A percentile compares a stretch with the other conserved stretches of the same genome.
Evolutionary conservation across 331 rosid genomes (phyloP).

Genomic region (Spiraea crenata): DNA sequence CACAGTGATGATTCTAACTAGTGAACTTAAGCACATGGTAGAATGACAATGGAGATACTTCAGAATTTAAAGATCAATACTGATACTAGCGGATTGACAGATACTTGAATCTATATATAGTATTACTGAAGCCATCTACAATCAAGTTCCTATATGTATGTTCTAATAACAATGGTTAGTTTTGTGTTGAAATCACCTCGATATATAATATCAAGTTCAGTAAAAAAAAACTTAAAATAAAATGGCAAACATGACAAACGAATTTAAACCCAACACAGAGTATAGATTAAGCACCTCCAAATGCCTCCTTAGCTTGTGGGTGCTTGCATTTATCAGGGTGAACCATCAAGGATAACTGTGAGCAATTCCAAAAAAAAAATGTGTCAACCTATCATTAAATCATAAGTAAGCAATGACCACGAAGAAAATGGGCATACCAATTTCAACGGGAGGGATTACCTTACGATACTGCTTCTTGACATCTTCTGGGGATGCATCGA

Average conservation of each 20-base stretch:
- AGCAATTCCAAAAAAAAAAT: conserved; percentile 14
- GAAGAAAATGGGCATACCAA: background rate
- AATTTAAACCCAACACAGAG: background rate
- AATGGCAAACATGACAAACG: background rate
- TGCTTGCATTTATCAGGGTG: conserved; percentile 99
- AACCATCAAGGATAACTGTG: conserved; percentile 86
- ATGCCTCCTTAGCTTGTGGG: conserved; percentile 96
- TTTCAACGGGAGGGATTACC: conserved; percentile 43
- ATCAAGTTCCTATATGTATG: background rate
- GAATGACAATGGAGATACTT: background rate
- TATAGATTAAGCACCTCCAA: conserved; percentile 61
- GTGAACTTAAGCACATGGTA: no score
- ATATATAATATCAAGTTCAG: background rate
- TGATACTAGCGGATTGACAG: background rate
- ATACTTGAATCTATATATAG: background rate
- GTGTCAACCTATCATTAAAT: conserved; percentile 15
- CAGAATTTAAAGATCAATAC: background rate
- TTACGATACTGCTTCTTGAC: conserved; percentile 91
- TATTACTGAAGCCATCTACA: background rate
- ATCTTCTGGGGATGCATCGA: conserved; percentile 67
- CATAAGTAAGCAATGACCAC: background rate
- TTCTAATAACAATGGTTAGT: background rate
- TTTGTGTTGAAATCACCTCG: background rate
- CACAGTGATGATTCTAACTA: no score
- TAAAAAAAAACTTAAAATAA: background rate